These are phyloP conservation scores for Boechera retrofracta DNA, from an alignment of 345 rosid species.

Conservation along the genomic window DNA sequence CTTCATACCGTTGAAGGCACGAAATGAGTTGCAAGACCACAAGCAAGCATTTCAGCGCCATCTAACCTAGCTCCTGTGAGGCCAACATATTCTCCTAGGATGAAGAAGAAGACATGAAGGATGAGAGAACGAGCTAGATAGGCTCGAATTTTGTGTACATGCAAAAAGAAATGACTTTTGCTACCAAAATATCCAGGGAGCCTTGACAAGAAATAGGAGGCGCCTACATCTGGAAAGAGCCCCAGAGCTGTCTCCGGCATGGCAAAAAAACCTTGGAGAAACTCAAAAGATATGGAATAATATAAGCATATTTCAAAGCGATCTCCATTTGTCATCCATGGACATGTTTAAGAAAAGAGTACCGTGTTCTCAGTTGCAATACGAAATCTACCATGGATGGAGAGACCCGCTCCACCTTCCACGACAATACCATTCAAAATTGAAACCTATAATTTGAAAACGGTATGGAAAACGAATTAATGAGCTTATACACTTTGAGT, in stretches of 20 bases:
- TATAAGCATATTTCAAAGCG: background rate
- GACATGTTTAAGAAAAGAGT: slow-evolving; percentile 13
- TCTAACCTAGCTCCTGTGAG: slow-evolving; percentile 79
- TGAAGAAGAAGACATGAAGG: background rate
- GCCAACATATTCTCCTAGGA: slow-evolving; percentile 75
- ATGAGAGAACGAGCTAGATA: background rate
- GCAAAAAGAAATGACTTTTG: background rate
- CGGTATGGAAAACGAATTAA: background rate
- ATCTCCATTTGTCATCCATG: background rate
- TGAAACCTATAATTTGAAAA: slow-evolving; percentile 58
- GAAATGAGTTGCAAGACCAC: slow-evolving; percentile 93
- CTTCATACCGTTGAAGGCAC: slow-evolving; percentile 64
- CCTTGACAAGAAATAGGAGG: slow-evolving; percentile 84
- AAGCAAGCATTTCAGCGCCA: slow-evolving; percentile 87
- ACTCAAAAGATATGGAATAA: background rate
- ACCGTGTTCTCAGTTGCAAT: slow-evolving; percentile 87
- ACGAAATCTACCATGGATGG: slow-evolving; percentile 84
- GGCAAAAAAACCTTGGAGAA: slow-evolving; percentile 72
- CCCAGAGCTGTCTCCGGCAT: slow-evolving; percentile 90
- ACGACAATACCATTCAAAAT: slow-evolving; percentile 82
- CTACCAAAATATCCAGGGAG: slow-evolving; percentile 88
- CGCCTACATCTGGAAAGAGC: slow-evolving; percentile 89
- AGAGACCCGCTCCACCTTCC: slow-evolving; percentile 88
- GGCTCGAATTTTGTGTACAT: background rate
- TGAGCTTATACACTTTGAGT: background rate